Evolutionary conservation across 2,329 filamentous ascomycete species (phyloP), one percentile per base, ranked within the genome.

Genomic region (Cladosporium sp.): DNA sequence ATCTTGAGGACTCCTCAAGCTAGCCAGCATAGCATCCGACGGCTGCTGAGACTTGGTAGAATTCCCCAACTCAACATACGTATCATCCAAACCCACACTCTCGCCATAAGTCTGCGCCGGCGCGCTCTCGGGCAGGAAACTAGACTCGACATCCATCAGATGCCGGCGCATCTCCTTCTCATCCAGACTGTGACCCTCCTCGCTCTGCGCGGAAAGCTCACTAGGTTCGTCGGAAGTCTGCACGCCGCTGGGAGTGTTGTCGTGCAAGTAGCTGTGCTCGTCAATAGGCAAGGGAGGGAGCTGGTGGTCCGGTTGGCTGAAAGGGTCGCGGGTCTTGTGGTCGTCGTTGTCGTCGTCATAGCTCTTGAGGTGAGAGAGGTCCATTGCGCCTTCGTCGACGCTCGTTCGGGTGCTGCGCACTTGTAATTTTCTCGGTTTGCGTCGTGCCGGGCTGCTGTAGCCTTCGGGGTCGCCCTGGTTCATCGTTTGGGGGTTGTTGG

Each of bases 81-180:
- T 75, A 53, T 76, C 72, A 59, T 75, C 72, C 9, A 58, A 66
- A 35, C 72, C 72, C 7, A 57, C 38, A 25, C 54, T 47, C 11
- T 56, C 55, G 2, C 53, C 59, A 32, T 63, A 61, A 5, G 58
- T 8, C 53, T 50, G 40, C 32, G 43, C 57, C 6, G 64, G 56
- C 2, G 76, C 76, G 2, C 72, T 69, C 39, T 82, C 79, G 0
- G 79, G 80, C 38, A 83, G 54, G 57, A 84, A 83, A 59, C 79
- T 83, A 3, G 80, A 83, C 61, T 83, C 80, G 49, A 83, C 73
- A 56, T 84, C 80, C 71, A 79, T 75, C 55, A 84, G 63, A 55
- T 77, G 77, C 51, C 74, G 71, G 56, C 75, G 74, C 77, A 83
- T 82, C 58, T 81, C 79, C 46, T 69, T 69, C 62, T 83, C 79